A percentile compares a stretch with the other conserved stretches of the same genome.
phyloP scores from a whole-genome alignment of 2,329 filamentous ascomycete genomes.

The Sclerotinia trifoliorum region DNA sequence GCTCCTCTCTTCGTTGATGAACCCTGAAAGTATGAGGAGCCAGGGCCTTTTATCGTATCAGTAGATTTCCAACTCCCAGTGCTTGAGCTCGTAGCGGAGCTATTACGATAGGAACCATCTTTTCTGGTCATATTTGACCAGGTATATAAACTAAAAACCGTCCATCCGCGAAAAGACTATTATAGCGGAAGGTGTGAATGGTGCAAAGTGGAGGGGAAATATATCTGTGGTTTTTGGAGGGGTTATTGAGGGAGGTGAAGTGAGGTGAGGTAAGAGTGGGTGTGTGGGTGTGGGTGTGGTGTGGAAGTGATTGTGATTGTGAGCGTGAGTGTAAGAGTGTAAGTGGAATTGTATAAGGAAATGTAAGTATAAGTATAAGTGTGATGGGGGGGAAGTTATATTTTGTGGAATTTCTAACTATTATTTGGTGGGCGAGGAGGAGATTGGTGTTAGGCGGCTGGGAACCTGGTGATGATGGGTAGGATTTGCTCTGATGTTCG shows the following conservation, averaged over 20 bases:
- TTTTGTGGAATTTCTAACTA: neutral
- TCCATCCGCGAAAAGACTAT: conserved; percentile 30
- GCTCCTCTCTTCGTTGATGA: conserved; percentile 36
- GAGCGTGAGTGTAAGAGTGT: neutral
- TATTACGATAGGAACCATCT: conserved; percentile 60
- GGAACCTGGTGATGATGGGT: neutral
- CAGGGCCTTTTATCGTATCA: conserved; percentile 56
- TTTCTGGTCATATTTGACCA: conserved; percentile 61
- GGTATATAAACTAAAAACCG: conserved; percentile 32
- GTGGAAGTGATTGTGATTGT: neutral
- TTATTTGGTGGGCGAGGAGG: neutral
- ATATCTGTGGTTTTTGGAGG: conserved; percentile 10
- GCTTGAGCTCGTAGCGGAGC: conserved; percentile 63
- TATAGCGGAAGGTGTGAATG: neutral
- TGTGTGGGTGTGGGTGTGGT: neutral
- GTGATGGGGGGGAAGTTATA: neutral
- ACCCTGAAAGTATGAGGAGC: conserved; percentile 34
- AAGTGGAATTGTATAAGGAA: neutral
- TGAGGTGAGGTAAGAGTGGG: neutral
- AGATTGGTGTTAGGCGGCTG: neutral
- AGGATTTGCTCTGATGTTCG: conserved; percentile 16
- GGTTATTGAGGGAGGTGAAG: conserved; percentile 11
- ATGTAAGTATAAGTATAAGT: too few species aligned
- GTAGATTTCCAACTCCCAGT: conserved; percentile 65
- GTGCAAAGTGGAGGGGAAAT: conserved; percentile 9